Base-by-base conservation (phyloP, 2,329 filamentous ascomycete genomes). In the Xylaria arbuscula region DNA sequence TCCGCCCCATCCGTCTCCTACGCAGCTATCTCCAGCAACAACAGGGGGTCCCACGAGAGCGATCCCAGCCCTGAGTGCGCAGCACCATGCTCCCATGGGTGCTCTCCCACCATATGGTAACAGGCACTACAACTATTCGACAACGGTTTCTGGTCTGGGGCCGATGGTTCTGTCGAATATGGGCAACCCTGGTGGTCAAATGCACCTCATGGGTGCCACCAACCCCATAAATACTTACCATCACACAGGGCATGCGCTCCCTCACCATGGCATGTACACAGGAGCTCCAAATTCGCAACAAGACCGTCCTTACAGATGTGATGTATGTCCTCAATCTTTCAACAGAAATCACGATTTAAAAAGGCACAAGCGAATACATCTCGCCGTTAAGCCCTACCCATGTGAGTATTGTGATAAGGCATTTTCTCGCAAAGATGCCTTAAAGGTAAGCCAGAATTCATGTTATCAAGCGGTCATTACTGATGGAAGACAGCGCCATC, bases 331-430 rank as follows among this genome's bases (percentile, higher is more conserved):
- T 0, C 93, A 97, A 78, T 94, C 93, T 45, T 99, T 99, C 83
- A 98, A 97, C 80, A 87, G 96, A 4, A 98, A 98, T 72, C 96
- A 98, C 77, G 96, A 98, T 77, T 81, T 98, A 74, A 99, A 99
- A 82, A 88, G 96, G 60, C 96, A 99, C 80, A 97, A 97, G 84
- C 86, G 94, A 58, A 98, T 98, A 67, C 96, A 99, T 80, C 82
- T 98, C 66, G 93, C 94, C 0, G 93, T 98, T 48, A 99, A 99
- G 84, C 96, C 96, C 0, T 98, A 95, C 79, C 94, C 94, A 0
- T 99, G 96, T 79, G 88, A 85, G 7, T 91, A 92, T 76, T 99
- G 96, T 78, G 94, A 97, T 70, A 98, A 98, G 87, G 96, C 93
- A 78, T 99, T 99, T 77, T 98, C 94, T 2, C 87, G 96, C 68